phyloP scores from a whole-genome alignment of 768 basidiomycete species.

The Collybiopsis luxurians region DNA sequence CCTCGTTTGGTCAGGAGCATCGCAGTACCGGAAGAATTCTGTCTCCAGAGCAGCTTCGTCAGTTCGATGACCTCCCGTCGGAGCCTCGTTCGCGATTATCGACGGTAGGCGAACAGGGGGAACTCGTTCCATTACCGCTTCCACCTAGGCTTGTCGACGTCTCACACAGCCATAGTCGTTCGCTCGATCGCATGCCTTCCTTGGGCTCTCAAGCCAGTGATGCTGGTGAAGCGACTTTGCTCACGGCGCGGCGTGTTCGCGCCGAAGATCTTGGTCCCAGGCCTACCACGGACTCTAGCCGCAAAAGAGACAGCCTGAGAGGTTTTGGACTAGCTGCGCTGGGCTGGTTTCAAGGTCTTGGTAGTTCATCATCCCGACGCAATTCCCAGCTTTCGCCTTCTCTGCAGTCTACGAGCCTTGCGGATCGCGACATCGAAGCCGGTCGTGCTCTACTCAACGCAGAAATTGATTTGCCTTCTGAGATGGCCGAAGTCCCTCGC shows the following conservation, averaged over 20 bases:
- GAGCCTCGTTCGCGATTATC: constrained; percentile 19
- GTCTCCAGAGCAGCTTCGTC: constrained; percentile 34
- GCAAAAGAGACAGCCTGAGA: constrained; percentile 26
- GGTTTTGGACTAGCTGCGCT: constrained; percentile 49
- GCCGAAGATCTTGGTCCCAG: constrained; percentile 35
- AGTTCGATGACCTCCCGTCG: constrained; percentile 33
- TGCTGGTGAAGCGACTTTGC: constrained; percentile 35
- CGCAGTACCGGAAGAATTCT: constrained; percentile 26
- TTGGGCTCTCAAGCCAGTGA: constrained; percentile 1
- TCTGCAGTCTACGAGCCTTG: constrained; percentile 18
- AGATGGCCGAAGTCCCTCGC: constrained; percentile 18
- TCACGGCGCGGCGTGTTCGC: constrained; percentile 50
- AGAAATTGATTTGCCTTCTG: constrained; percentile 8
- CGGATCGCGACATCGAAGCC: constrained; percentile 47
- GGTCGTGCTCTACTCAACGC: constrained; percentile 34
- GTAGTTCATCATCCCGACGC: constrained; percentile 22
- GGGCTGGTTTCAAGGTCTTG: constrained; percentile 56
- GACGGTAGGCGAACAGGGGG: constrained; percentile 11
- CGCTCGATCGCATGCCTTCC: not conserved
- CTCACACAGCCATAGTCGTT: constrained; percentile 20
- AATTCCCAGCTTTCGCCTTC: constrained; percentile 15
- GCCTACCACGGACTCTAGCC: constrained; percentile 21
- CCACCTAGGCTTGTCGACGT: constrained; percentile 35
- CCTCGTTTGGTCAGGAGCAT: constrained; percentile 29
- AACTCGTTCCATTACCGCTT: constrained; percentile 27